Evolutionary conservation across 23 red algal species (phyloP), one percentile per base, ranked within the genome.

Genomic region (Agarophyton chilense): DNA sequence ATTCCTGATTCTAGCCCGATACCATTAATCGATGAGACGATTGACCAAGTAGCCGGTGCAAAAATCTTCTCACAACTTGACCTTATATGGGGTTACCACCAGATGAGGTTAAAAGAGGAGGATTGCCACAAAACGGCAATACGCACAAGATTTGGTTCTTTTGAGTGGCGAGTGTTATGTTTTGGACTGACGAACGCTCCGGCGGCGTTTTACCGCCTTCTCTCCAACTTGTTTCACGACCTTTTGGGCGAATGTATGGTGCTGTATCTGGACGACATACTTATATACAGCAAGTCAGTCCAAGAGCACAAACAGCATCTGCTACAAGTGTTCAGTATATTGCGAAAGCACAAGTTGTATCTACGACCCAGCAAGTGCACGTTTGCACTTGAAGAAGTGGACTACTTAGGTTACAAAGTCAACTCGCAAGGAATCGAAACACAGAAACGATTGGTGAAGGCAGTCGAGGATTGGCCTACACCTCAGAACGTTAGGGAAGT

Each of bases 41-140:
- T 83, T 41, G 79, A 83, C 39, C 79, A 83, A 10, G 10, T 83
- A 32, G 44, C 52, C n/a, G 79, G 58, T 42, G 79, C 79, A 31
- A 83, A 16, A 21, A 42, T 83, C 11, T 83, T 83, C 14, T 83
- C 54, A 19, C 52, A 83, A 39, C 42, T 83, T 8, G 79, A 83
- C 10, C 42, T 83, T 34, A 57, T 83, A 41, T 35, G 28, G 43
- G 79, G 50, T 31, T 62, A 42, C 24, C 7, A 62, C 24, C 52
- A 83, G 18, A 32, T 81, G 49, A n/a, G 52, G 40, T 28, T 83
- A 17, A 57, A 0, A 61, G 79, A 83, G 4, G 10, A 83, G 8
- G 79, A 83, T 22, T 58, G 52, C 0, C 79, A 56, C 25, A 83
- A 83, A 28, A 83, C 79, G 5, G 46, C 79, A 14, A 83, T 65